A percentile compares a stretch with the other conserved stretches of the same genome.
These are phyloP conservation scores for Cladosporium sp. DNA, from an alignment of 2,329 filamentous ascomycete genomes.

Conservation along the genomic window DNA sequence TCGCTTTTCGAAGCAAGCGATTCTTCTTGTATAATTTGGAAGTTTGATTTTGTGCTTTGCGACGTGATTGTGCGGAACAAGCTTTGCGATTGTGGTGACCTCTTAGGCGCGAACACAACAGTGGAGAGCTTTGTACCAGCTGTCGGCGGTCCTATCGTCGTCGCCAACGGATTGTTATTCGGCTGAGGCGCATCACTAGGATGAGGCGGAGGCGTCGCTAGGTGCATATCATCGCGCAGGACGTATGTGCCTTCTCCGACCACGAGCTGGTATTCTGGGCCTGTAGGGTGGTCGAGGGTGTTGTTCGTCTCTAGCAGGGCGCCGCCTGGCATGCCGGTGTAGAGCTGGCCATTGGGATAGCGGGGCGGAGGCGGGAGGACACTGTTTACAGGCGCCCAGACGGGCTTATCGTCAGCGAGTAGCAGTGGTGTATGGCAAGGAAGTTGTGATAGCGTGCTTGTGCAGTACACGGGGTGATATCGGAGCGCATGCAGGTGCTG, in stretches of 20 bases:
- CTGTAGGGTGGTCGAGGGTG: conserved; percentile 74
- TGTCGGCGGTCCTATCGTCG: conserved; percentile 78
- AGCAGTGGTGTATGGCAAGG: neutral
- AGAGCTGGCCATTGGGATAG: conserved; percentile 74
- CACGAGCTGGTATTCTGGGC: conserved; percentile 84
- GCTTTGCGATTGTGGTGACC: conserved; percentile 43
- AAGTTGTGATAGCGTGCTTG: conserved; percentile 1
- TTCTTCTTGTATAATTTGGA: conserved; percentile 53
- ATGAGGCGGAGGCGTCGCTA: conserved; percentile 92
- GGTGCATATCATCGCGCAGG: conserved; percentile 84
- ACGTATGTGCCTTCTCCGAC: conserved; percentile 94
- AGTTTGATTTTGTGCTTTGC: conserved; percentile 40
- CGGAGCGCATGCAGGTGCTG: conserved; percentile 17
- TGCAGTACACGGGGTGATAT: neutral
- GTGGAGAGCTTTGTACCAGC: conserved; percentile 83
- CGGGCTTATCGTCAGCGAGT: conserved; percentile 15
- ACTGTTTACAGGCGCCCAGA: conserved; percentile 46
- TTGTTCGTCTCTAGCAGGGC: conserved; percentile 93
- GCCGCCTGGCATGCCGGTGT: conserved; percentile 66
- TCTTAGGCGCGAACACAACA: conserved; percentile 64
- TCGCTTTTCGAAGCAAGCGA: conserved; percentile 41
- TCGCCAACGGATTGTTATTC: conserved; percentile 89
- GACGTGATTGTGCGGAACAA: conserved; percentile 46
- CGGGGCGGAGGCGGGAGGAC: conserved; percentile 83
- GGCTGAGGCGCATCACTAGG: conserved; percentile 85